Percentiles rank a stretch among this genome's conserved stretches.
Conservation (phyloP, 768 basidiomycete species). For the Stropharia rugosoannulata region DNA sequence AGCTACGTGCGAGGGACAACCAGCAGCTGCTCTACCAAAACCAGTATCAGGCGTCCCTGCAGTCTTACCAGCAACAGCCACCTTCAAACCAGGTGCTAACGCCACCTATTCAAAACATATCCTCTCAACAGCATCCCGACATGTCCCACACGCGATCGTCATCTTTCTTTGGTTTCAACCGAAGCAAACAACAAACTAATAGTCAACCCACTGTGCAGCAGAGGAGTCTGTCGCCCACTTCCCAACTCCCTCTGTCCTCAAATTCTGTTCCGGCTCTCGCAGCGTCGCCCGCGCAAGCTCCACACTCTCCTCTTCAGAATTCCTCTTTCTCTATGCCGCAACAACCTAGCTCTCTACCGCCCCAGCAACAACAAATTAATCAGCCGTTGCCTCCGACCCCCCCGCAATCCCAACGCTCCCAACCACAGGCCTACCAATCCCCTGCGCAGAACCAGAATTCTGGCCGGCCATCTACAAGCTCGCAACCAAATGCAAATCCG, state of each 20-base stretch:
- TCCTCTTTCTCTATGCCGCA: conserved; percentile 7
- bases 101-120: background rate
- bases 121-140: conserved; percentile 9
- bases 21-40: conserved; percentile 16
- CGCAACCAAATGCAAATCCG: background rate
- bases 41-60: conserved; percentile 3
- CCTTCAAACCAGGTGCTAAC: conserved; percentile 5
- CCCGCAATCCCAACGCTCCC: conserved; percentile 16
- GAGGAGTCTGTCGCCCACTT: conserved; percentile 10
- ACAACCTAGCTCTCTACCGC: conserved; percentile 6
- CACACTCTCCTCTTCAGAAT: conserved; percentile 14
- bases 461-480: conserved; percentile 1
- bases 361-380: conserved; percentile 8
- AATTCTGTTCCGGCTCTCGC: conserved; percentile 7
- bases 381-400: conserved; percentile 10
- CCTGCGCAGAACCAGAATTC: background rate
- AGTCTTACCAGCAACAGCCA: conserved; percentile 10
- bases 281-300: conserved; percentile 8
- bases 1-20: conserved; percentile 17
- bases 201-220: conserved; percentile 17
- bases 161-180: conserved; percentile 65
- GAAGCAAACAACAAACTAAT: conserved; percentile 32
- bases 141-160: conserved; percentile 52
- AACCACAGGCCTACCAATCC: conserved; percentile 4
- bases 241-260: conserved; percentile 14